A percentile compares a stretch with the other conserved stretches of the same genome.
Conservation (phyloP, 169 alveolate species). For the Condylostoma magnum region DNA sequence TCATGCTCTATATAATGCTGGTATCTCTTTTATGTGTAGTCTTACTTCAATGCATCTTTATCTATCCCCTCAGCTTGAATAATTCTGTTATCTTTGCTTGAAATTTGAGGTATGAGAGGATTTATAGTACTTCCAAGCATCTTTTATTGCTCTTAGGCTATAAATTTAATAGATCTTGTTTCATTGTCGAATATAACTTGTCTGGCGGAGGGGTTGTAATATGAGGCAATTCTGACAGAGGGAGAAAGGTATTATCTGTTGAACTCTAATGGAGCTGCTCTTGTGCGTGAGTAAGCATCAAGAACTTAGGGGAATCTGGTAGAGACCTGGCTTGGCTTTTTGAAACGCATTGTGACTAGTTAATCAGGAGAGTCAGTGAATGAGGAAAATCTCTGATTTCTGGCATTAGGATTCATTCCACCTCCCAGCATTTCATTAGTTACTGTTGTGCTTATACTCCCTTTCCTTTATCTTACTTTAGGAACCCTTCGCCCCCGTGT, state of each 20-base stretch:
- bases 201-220: constrained; percentile 61
- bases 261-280: constrained; percentile 76
- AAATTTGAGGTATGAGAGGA: constrained; percentile 36
- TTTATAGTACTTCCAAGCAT: constrained; percentile 41
- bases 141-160: neutral
- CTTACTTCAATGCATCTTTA: neutral
- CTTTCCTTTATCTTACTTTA: no score
- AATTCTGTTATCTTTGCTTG: constrained; percentile 27
- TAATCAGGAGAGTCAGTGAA: constrained; percentile 55
- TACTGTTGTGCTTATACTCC: no score
- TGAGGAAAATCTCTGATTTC: constrained; percentile 60
- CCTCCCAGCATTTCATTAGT: constrained; percentile 62
- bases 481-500: no score
- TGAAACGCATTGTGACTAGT: constrained; percentile 53
- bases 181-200: constrained; percentile 69
- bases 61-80: constrained; percentile 8
- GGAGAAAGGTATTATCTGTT: constrained; percentile 69
- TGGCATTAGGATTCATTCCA: constrained; percentile 79
- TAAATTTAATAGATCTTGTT: constrained; percentile 46
- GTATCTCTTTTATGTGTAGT: constrained; percentile 50
- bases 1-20: constrained; percentile 68
- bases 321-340: constrained; percentile 64
- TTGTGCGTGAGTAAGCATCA: constrained; percentile 70
- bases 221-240: constrained; percentile 71
- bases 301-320: constrained; percentile 80